Conservation (phyloP, 768 basidiomycete genomes). For the Tylopilus felleus region DNA sequence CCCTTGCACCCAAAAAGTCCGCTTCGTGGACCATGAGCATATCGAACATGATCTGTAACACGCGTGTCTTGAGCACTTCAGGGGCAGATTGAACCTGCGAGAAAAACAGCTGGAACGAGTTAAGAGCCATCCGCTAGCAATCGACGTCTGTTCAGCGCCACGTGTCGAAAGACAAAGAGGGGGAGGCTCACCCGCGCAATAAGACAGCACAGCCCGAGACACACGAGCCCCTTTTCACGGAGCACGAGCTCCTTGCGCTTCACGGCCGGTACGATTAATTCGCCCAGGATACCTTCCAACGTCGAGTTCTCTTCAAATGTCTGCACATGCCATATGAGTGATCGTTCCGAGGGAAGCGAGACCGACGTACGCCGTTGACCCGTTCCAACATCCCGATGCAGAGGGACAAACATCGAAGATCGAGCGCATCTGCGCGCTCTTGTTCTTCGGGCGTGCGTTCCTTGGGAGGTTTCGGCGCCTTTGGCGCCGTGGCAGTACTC, state of each 20-base stretch:
- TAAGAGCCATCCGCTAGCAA: constrained; percentile 30
- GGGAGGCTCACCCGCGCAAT: constrained; percentile 48
- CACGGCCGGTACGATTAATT: constrained; percentile 89
- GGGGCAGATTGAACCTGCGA: constrained; percentile 67
- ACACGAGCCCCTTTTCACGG: constrained; percentile 63
- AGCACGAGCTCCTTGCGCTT: constrained; percentile 76
- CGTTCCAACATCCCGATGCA: constrained; percentile 85
- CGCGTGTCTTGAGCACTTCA: constrained; percentile 59
- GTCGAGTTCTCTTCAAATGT: constrained; percentile 67
- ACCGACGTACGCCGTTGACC: constrained; percentile 67
- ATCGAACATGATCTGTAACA: constrained; percentile 84
- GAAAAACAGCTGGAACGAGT: constrained; percentile 77
- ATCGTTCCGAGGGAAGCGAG: not conserved
- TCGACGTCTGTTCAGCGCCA: not conserved
- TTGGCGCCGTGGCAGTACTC: constrained; percentile 12
- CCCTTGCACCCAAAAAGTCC: constrained; percentile 50
- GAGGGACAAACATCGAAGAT: constrained; percentile 70
- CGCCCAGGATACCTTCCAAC: constrained; percentile 63
- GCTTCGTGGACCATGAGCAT: constrained; percentile 80
- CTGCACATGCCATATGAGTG: constrained; percentile 22
- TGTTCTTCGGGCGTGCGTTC: constrained; percentile 58
- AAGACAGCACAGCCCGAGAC: constrained; percentile 69
- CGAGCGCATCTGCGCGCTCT: constrained; percentile 55
- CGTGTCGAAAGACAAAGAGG: not conserved
- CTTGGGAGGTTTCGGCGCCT: constrained; percentile 29